Conservation (phyloP, 2,329 filamentous ascomycete species). For the Cytospora piceae region DNA sequence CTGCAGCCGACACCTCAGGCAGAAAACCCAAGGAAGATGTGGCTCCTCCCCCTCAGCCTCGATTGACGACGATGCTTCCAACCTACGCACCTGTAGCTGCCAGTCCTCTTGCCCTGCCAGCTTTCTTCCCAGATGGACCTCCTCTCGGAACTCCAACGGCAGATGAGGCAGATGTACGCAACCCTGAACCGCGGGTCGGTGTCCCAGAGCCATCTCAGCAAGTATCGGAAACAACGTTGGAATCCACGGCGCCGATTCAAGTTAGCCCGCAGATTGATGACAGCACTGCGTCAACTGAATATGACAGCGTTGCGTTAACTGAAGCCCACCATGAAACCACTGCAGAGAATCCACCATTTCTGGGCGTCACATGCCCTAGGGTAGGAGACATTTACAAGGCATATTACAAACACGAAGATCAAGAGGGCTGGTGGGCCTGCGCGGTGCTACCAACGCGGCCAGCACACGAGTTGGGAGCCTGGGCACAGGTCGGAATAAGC, state of each 20-base stretch:
- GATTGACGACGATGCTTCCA: not conserved
- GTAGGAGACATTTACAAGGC: constrained; percentile 25
- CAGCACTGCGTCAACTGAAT: too few relatives aligned
- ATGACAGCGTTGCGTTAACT: not conserved
- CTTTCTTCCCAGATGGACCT: not conserved
- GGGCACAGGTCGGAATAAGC: constrained; percentile 16
- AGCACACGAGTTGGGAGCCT: constrained; percentile 9
- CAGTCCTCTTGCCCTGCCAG: not conserved
- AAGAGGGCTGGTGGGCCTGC: constrained; percentile 25
- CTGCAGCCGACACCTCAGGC: not conserved
- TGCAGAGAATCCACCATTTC: not conserved
- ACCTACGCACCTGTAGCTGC: too few relatives aligned
- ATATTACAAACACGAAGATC: constrained; percentile 11
- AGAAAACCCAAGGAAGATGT: not conserved
- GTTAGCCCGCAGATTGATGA: not conserved
- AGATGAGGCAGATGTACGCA: not conserved
- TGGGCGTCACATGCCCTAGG: not conserved
- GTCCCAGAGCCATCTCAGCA: not conserved
- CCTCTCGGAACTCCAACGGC: not conserved
- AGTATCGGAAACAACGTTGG: not conserved
- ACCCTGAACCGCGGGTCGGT: too few relatives aligned
- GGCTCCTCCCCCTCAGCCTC: not conserved
- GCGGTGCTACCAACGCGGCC: constrained; percentile 4
- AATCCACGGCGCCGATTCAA: not conserved
- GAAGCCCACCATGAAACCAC: too few relatives aligned